A percentile compares a stretch with the other conserved stretches of the same genome.
Evolutionary conservation across 1,139 yeast genomes (phyloP).

Genomic region (Taiozyma sp.): DNA sequence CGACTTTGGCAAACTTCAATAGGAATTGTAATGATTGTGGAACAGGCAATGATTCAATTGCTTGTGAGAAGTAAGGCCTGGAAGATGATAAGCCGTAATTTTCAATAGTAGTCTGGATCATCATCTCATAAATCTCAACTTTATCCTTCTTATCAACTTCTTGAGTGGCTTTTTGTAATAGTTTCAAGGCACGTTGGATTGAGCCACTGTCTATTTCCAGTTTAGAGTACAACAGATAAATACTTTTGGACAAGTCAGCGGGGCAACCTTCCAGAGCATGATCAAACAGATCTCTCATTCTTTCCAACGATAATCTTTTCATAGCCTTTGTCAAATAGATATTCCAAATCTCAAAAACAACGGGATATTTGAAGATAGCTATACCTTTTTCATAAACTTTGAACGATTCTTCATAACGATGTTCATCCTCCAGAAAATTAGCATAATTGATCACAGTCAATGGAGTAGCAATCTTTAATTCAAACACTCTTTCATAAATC

Average conservation of each 20-base stretch:
- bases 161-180: slow-evolving; percentile 39
- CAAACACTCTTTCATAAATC: slow-evolving; percentile 59
- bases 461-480: slow-evolving; percentile 67
- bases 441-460: slow-evolving; percentile 64
- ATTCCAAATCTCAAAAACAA: slow-evolving; percentile 71
- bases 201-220: slow-evolving; percentile 55
- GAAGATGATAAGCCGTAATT: slow-evolving; percentile 33
- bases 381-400: slow-evolving; percentile 67
- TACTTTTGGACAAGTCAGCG: slow-evolving; percentile 36
- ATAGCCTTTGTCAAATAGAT: slow-evolving; percentile 56
- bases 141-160: slow-evolving; percentile 19
- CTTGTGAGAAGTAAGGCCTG: slow-evolving; percentile 37
- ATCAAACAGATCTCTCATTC: slow-evolving; percentile 73
- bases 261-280: slow-evolving; percentile 53
- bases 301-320: slow-evolving; percentile 41
- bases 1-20: slow-evolving; percentile 43
- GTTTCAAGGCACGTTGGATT: slow-evolving; percentile 36
- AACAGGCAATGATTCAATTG: slow-evolving; percentile 37
- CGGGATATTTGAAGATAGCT: slow-evolving; percentile 53
- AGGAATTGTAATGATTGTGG: slow-evolving; percentile 30
- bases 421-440: slow-evolving; percentile 47
- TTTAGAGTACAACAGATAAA: slow-evolving; percentile 54
- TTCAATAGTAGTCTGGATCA: slow-evolving; percentile 20
- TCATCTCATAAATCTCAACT: slow-evolving; percentile 13
- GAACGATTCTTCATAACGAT: slow-evolving; percentile 48